phyloP scores from a whole-genome alignment of 306 rosid genomes.

The Prunus campanulata region DNA sequence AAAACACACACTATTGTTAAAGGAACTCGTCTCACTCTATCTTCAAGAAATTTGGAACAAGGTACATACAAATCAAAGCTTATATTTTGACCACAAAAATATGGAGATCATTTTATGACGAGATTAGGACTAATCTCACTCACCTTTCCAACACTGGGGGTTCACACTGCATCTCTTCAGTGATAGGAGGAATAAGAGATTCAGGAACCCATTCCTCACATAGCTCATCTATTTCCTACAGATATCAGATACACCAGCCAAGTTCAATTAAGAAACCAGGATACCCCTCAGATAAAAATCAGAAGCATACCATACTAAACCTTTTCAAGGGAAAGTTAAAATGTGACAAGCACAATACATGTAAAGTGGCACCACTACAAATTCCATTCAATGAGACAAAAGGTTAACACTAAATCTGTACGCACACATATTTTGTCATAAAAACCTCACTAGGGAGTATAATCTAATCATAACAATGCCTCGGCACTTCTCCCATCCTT shows the following conservation, averaged over 20 bases:
- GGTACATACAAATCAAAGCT: not conserved
- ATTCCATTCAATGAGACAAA: not conserved
- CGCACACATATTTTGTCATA: not conserved
- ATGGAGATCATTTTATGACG: not conserved
- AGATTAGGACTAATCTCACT: conserved; percentile 40
- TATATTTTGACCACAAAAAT: not conserved
- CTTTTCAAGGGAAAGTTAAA: not conserved
- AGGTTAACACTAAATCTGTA: not conserved
- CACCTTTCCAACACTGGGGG: conserved; percentile 96
- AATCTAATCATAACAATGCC: not conserved
- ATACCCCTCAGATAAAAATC: conserved; percentile 2
- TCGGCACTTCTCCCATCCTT: not conserved
- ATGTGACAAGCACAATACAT: not conserved
- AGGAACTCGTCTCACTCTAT: not conserved
- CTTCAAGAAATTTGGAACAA: not conserved
- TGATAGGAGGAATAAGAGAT: conserved; percentile 79
- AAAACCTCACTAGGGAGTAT: not conserved
- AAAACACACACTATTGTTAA: not conserved
- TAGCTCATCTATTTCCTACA: conserved; percentile 87
- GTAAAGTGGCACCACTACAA: not conserved
- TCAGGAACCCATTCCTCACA: conserved; percentile 97
- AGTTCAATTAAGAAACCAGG: conserved; percentile 7
- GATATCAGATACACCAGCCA: not conserved
- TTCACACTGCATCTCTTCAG: conserved; percentile 63
- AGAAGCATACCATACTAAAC: not conserved